Base-by-base conservation (phyloP, 1,284 basidiomycete species). In the Trametes pubescens region DNA sequence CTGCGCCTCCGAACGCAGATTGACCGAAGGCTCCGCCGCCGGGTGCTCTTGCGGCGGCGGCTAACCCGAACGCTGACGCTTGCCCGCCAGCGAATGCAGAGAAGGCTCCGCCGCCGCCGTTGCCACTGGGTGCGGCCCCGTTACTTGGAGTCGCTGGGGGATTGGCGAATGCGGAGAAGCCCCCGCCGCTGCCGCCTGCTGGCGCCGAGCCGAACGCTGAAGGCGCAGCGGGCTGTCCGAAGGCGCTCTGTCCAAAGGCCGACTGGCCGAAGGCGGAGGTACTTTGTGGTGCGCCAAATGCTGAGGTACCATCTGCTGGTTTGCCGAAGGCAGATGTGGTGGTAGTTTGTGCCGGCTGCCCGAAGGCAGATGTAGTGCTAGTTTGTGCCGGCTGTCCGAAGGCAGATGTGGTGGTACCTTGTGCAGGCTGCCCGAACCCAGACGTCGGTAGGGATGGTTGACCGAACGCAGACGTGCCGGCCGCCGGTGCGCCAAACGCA, bases 61-160 rank as follows among this genome's bases (percentile, higher is more conserved):
- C 71, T 16, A 72, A 59, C n/a, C 75, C 76, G 62, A 79, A 79
- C 5, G 76, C 73, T 35, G 76, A 72, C 2, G 75, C 69, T 51
- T 74, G 71, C 18, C 62, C 64, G 40, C 74, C 72, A 7, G 77
- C 72, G 51, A 79, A 79, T 2, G 78, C 76, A 4, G 77, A 75
- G 65, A 78, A 78, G 21, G 64, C 77, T 0, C 74, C 73, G 9
- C 74, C 74, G 6, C 74, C 71, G 11, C 66, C 61, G 32, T 32
- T 32, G 29, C 68, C 59, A 32, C 58, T 65, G 8, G 54, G 26
- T 3, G 34, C 24, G 34, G 47, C 44, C 0, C 58, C 44, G 10
- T 52, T 69, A 1, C 66, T 65, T 13, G 74, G 69, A 13, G 64
- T 24, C 1, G 72, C 51, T 26, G 62, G 61, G 58, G 51, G 34